A percentile compares a stretch with the other conserved stretches of the same genome.
Evolutionary conservation across 257 asterid genomes (phyloP).

Genomic region (Dorcoceras hygrometricum): DNA sequence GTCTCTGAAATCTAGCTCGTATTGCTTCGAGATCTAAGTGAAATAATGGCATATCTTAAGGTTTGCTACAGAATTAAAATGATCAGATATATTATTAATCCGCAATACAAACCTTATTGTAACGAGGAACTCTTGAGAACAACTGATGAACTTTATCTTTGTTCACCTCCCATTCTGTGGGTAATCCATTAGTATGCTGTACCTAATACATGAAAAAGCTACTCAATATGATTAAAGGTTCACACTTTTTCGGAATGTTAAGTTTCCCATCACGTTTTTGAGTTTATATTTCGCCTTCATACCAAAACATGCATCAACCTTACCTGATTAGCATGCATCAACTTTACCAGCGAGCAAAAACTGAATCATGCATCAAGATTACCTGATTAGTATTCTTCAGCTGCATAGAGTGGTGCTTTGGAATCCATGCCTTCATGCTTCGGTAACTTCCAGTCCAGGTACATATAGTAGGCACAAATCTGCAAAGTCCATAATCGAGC

Average conservation of each 20-base stretch:
- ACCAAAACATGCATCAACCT: neutral
- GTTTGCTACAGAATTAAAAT: neutral
- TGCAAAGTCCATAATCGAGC: slow-evolving; percentile 21
- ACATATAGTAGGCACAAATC: slow-evolving; percentile 66
- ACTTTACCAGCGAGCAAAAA: slow-evolving; percentile 18
- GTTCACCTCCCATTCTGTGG: slow-evolving; percentile 65
- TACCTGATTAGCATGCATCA: slow-evolving; percentile 75
- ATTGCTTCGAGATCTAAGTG: slow-evolving; percentile 55
- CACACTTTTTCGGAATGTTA: neutral
- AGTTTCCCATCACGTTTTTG: neutral
- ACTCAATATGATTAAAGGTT: neutral
- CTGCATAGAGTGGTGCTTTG: slow-evolving; percentile 91
- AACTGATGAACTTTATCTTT: slow-evolving; percentile 70
- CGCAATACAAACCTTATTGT: slow-evolving; percentile 54
- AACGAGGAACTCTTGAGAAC: slow-evolving; percentile 70
- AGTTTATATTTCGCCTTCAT: no score
- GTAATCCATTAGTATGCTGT: slow-evolving; percentile 79
- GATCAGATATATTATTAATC: neutral
- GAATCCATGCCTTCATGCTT: slow-evolving; percentile 87
- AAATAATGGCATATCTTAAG: slow-evolving; percentile 4
- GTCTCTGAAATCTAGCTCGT: slow-evolving; percentile 81
- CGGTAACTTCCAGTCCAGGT: slow-evolving; percentile 84
- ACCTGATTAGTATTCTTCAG: slow-evolving; percentile 77
- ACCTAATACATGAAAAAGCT: slow-evolving; percentile 26
- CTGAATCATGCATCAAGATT: neutral